phyloP scores from a whole-genome alignment of 73 alveolate genomes.

The Strombidium stylifer region DNA sequence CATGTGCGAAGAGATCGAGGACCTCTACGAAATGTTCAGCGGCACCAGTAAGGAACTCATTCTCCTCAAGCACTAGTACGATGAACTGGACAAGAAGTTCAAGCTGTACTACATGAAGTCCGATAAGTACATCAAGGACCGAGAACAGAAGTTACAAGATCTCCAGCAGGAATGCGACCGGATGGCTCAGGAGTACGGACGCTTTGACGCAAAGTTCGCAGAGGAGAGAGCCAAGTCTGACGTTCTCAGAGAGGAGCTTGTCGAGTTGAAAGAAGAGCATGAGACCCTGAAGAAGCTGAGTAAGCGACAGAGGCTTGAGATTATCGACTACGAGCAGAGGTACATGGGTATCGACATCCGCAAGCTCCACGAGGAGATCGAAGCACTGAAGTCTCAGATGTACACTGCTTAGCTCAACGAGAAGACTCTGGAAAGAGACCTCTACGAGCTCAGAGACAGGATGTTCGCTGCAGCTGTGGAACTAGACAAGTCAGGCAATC shows the following conservation, averaged over 20 bases:
- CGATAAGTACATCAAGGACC: not conserved
- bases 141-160: not conserved
- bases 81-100: not conserved
- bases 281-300: not conserved
- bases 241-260: not conserved
- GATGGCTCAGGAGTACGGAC: not conserved
- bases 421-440: conserved; percentile 8
- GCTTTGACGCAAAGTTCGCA: not conserved
- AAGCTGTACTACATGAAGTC: conserved; percentile 5
- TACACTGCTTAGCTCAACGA: not conserved
- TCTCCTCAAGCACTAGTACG: not conserved
- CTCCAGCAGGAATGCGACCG: not conserved
- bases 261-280: not conserved
- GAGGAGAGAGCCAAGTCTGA: not conserved
- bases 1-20: conserved; percentile 6
- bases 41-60: not conserved
- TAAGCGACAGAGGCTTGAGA: conserved; percentile 3
- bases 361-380: conserved; percentile 17
- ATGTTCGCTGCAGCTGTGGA: conserved; percentile 14
- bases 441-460: conserved; percentile 28
- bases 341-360: conserved; percentile 26
- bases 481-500: too few relatives aligned
- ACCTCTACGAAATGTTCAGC: conserved; percentile 1
- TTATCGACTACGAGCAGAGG: conserved; percentile 24
- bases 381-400: not conserved